These are phyloP conservation scores for Oehlia diaphana DNA, from an alignment of 192 early-diverging fungal genomes.

Conservation along the genomic window DNA sequence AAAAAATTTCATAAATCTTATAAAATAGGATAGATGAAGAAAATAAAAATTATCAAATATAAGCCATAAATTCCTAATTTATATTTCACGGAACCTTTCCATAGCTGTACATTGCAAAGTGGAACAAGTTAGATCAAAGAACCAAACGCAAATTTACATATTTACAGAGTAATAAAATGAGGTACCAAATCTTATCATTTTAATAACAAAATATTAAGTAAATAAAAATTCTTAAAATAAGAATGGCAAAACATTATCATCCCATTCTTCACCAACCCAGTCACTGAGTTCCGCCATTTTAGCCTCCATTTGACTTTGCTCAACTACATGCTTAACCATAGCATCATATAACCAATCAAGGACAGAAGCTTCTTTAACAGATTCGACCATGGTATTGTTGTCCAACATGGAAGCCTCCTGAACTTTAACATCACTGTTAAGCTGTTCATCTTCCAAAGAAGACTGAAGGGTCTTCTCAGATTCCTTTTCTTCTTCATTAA, in stretches of 20 bases:
- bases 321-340: slow-evolving; percentile 23
- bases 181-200: neutral
- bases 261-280: slow-evolving; percentile 30
- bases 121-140: neutral
- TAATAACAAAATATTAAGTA: neutral
- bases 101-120: neutral
- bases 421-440: neutral
- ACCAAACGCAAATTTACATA: neutral
- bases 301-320: slow-evolving; percentile 26
- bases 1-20: neutral
- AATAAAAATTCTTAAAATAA: slow-evolving; percentile 10
- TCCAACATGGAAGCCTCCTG: slow-evolving; percentile 6
- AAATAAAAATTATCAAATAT: neutral
- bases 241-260: slow-evolving; percentile 29
- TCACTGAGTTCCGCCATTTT: slow-evolving; percentile 24
- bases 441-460: neutral
- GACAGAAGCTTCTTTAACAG: slow-evolving; percentile 27
- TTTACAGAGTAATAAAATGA: neutral
- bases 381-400: slow-evolving; percentile 12
- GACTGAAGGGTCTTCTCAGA: neutral
- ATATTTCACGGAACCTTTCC: neutral
- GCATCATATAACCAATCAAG: slow-evolving; percentile 30
- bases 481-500: slow-evolving; percentile 1
- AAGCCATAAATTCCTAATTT: neutral
- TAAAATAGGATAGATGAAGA: no score